Percentiles rank a stretch among this genome's conserved stretches.
Evolutionary conservation across 208 protist genomes (phyloP).

Genomic region (Crithidia bombi): DNA sequence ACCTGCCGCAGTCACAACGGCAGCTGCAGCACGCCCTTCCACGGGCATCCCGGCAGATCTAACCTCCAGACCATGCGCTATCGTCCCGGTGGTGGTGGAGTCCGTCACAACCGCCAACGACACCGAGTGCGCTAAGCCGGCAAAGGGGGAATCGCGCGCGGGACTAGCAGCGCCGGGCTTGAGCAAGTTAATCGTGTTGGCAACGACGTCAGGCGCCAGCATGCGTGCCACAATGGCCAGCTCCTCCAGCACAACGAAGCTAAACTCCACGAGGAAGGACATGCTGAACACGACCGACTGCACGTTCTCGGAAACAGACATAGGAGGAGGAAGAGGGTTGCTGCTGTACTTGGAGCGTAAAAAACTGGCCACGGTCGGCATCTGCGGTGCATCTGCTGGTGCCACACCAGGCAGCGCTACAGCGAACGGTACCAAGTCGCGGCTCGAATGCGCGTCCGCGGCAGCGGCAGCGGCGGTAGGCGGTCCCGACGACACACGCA

Average conservation of each 20-base stretch:
- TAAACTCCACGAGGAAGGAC: conserved; percentile 1
- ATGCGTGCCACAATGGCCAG: not conserved
- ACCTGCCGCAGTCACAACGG: not conserved
- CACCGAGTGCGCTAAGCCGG: conserved; percentile 1
- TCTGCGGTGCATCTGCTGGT: not conserved
- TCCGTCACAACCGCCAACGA: conserved; percentile 1
- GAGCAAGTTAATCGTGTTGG: conserved; percentile 6
- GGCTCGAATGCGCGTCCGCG: not conserved
- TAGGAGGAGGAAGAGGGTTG: not conserved
- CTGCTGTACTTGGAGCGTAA: not conserved
- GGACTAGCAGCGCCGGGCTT: not conserved
- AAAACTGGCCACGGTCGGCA: conserved; percentile 1
- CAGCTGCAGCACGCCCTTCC: too few species aligned
- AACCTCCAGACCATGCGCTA: too few species aligned
- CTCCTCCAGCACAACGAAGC: conserved; percentile 3
- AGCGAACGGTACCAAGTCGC: not conserved
- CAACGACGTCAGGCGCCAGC: not conserved
- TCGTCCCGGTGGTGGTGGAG: conserved; percentile 6
- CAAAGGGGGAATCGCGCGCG: not conserved
- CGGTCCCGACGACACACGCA: not conserved
- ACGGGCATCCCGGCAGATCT: too few species aligned
- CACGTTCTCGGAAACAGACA: not conserved
- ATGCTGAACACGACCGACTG: conserved; percentile 3
- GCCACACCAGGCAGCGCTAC: not conserved
- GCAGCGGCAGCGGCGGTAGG: not conserved